Percentiles rank a stretch among this genome's conserved stretches.
These are phyloP conservation scores for Phytophthora pini DNA, from an alignment of 352 stramenopile species.

Conservation along the genomic window DNA sequence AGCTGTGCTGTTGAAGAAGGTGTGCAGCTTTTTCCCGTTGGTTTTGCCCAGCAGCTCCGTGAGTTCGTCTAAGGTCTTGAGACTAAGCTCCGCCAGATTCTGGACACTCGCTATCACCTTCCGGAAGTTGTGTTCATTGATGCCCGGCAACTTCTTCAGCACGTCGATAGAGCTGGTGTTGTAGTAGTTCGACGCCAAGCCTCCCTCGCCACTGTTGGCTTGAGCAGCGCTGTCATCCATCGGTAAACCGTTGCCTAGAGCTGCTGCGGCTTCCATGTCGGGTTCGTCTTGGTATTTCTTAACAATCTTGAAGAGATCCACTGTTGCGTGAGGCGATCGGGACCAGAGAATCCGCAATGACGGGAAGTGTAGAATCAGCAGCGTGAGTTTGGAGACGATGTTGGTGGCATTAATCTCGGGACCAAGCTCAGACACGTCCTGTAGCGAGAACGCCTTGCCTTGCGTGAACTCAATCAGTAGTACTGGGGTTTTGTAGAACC, in stretches of 20 bases:
- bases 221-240: constrained; percentile 29
- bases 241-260: constrained; percentile 57
- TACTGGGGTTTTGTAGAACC: constrained; percentile 89
- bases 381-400: constrained; percentile 95
- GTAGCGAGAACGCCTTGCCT: constrained; percentile 88
- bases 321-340: constrained; percentile 90
- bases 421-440: constrained; percentile 90
- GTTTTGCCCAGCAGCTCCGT: constrained; percentile 72
- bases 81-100: constrained; percentile 80
- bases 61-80: constrained; percentile 68
- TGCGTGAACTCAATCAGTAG: constrained; percentile 97
- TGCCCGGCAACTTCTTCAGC: constrained; percentile 95
- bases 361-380: constrained; percentile 96
- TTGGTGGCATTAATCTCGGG: constrained; percentile 93
- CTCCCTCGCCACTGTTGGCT: constrained; percentile 36
- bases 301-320: constrained; percentile 86
- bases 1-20: constrained; percentile 79
- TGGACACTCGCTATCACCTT: constrained; percentile 74
- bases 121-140: constrained; percentile 94
- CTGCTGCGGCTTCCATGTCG: constrained; percentile 74
- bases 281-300: constrained; percentile 88
- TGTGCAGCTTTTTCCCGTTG: constrained; percentile 79
- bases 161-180: constrained; percentile 95
- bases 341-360: constrained; percentile 96
- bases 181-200: constrained; percentile 60